Evolutionary conservation across 2,329 filamentous ascomycete genomes (phyloP).

Genomic region (Hypoxylon sp.): DNA sequence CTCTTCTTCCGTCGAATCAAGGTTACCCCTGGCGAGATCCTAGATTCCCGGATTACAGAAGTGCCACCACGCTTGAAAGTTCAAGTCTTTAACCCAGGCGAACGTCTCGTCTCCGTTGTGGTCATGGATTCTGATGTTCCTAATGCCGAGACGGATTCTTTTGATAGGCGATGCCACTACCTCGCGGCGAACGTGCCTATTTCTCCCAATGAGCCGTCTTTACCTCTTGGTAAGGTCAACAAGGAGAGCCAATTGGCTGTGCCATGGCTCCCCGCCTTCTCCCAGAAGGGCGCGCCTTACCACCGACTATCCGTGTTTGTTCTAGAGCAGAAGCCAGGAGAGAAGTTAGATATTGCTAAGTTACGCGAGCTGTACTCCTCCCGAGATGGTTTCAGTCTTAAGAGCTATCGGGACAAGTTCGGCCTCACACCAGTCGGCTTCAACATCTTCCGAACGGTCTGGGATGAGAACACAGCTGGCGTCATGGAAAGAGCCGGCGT

Average conservation of each 20-base stretch:
- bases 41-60: conserved; percentile 82
- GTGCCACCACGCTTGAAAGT: conserved; percentile 81
- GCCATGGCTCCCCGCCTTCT: conserved; percentile 88
- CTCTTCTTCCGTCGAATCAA: conserved; percentile 82
- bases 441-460: conserved; percentile 88
- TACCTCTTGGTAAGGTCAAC: conserved; percentile 76
- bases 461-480: conserved; percentile 88
- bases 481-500: conserved; percentile 88
- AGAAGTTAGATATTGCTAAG: conserved; percentile 69
- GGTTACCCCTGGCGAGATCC: conserved; percentile 81
- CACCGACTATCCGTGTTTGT: conserved; percentile 89
- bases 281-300: conserved; percentile 91
- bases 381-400: conserved; percentile 80
- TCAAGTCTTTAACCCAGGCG: conserved; percentile 85
- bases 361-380: conserved; percentile 67
- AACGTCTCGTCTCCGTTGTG: conserved; percentile 85
- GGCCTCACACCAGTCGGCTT: conserved; percentile 81
- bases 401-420: conserved; percentile 80
- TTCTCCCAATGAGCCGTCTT: conserved; percentile 66
- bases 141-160: conserved; percentile 79
- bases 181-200: conserved; percentile 78
- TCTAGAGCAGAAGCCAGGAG: conserved; percentile 79
- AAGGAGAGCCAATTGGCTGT: conserved; percentile 76
- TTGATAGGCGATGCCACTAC: conserved; percentile 87
- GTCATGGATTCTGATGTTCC: conserved; percentile 95